Evolutionary conservation across 257 asterid genomes (phyloP), one percentile per base, ranked within the genome.

Genomic region (Solanum ossicruentum): DNA sequence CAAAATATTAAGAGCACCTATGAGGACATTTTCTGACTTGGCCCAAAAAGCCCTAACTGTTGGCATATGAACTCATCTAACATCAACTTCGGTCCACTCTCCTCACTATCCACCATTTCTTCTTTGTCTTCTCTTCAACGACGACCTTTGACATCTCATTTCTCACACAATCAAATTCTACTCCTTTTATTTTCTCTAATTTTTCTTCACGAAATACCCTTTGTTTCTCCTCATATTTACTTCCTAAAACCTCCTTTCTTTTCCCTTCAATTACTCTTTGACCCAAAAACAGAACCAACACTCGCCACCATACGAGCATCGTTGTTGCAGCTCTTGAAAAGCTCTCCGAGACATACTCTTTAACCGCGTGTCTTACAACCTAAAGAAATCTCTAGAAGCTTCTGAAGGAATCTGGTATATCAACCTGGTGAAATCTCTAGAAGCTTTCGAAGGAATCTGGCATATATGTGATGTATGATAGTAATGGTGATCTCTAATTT

Each of bases 371-470:
- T 94, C 98, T 16, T 90, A 26, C 93, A 91, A 65, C 16, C 75
- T 45, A 85, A 86, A 73, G 86, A 82, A 86, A 88, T 88, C 13
- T 9, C 85, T 23, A 92, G 92, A 72, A 66, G 61, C 18, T 73
- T 94, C 97, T 98, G 16, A 87, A 97, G 1, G 87, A 77, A 85
- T 86, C 98, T 82, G 98, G 98, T 17, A 98, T 96, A 10, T 96
- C 93, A 91, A 51, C 16, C 75, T 45, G 85, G 84, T 78, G 86
- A 82, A 86, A 88, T 88, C 13, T 8, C 84, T 28, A 92, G 92
- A 72, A 66, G 61, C 18, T 73, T 94, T 97, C 98, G 18, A 87
- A 97, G 1, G 88, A 77, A 85, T 86, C 97, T 82, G 98, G 97
- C 12, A 98, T 96, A 10, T 96, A 94, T 72, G 99, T 97, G 32